Base-by-base conservation (phyloP, 345 rosid genomes). In the Odontarrhena argentea region DNA sequence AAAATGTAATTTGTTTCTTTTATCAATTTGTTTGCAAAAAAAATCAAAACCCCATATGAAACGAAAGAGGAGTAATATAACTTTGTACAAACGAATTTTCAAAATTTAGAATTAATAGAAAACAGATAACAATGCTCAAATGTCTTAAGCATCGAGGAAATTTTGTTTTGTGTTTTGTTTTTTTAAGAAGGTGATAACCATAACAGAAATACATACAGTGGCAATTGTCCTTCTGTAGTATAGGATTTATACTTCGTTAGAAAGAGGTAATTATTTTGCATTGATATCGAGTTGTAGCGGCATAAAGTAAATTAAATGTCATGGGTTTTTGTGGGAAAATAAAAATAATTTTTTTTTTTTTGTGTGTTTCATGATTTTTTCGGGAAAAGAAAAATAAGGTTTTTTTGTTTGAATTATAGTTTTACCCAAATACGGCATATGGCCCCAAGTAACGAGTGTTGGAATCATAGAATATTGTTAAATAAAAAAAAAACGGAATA, bases 381-480 rank as follows among this genome's bases (percentile, higher is more conserved):
- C 4, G 54, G 54, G 28, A 32, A 34, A 24, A 9, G 2, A 60
- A 34, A 41, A 44, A 24, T n/a, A 12, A 11, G 13, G 2, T 6
- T 5, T 43, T 18, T 62, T 55, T 55, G 1, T 15, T 15, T 55
- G 60, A 72, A 64, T 65, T 65, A 51, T 72, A 43, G 76, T 55
- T 41, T 72, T 72, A 24, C 40, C 76, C 76, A 72, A 72, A 64
- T 57, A 42, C 14, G 71, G 61, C 60, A 65, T 61, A 61, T 48
- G 55, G 42, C 70, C 52, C 54, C 47, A 37, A 35, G n/a, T 54
- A 57, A 9, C 8, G 40, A 18, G 54, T 32, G 36, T 32, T 56
- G 54, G 76, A 48, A 72, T 64, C 52, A 41, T 5, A 22, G 50
- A 73, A 58, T 40, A 57, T 9, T 3, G 58, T 48, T 65, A 35